phyloP scores from a whole-genome alignment of 176 grass and related monocot genomes.

The Poa pratensis region DNA sequence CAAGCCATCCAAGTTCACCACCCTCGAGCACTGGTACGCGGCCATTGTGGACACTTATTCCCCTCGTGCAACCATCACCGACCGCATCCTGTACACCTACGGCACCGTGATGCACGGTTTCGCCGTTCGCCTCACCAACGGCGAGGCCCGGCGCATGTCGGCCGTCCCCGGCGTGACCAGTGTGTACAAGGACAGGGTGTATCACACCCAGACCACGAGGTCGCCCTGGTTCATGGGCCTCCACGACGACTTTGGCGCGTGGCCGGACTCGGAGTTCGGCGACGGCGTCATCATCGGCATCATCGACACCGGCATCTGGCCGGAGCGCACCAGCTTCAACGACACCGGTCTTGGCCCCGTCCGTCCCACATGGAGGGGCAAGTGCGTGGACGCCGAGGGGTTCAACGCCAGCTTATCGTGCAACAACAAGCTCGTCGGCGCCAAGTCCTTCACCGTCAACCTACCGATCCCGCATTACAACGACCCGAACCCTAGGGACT shows the following conservation, averaged over 20 bases:
- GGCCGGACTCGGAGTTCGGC: conserved; percentile 43
- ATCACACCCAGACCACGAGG: conserved; percentile 41
- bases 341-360: conserved; percentile 28
- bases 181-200: conserved; percentile 22
- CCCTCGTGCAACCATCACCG: neutral
- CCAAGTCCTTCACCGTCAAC: neutral
- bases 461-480: neutral
- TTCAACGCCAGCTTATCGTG: conserved; percentile 53
- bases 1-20: conserved; percentile 42
- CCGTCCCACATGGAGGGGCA: conserved; percentile 24
- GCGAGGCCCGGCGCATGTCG: conserved; percentile 40
- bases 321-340: conserved; percentile 53
- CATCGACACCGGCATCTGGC: conserved; percentile 57
- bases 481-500: conserved; percentile 32
- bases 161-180: conserved; percentile 29
- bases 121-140: conserved; percentile 28
- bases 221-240: conserved; percentile 57
- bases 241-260: conserved; percentile 16
- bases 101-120: conserved; percentile 59
- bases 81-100: conserved; percentile 53
- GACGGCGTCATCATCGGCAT: conserved; percentile 60
- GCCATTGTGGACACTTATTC: conserved; percentile 36
- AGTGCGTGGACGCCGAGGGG: conserved; percentile 36
- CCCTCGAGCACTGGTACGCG: conserved; percentile 42
- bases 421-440: conserved; percentile 59